Percentiles rank a stretch among this genome's conserved stretches.
These are phyloP conservation scores for Phytophthora agathidicida DNA, from an alignment of 352 stramenopile genomes.

Conservation along the genomic window DNA sequence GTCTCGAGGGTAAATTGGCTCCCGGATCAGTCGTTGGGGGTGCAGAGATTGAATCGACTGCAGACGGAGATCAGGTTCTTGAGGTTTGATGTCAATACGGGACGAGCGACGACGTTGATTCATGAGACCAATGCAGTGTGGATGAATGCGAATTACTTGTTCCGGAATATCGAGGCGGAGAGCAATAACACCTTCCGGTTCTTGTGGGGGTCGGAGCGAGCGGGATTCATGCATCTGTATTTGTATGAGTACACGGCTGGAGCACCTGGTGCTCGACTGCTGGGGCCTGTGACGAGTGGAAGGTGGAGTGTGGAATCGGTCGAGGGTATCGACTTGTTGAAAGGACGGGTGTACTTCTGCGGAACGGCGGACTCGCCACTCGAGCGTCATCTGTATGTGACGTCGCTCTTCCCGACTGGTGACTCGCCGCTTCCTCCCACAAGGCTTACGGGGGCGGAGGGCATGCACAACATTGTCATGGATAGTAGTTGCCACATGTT, in stretches of 20 bases:
- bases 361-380: slow-evolving; percentile 87
- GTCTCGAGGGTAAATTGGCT: slow-evolving; percentile 95
- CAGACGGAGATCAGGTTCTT: slow-evolving; percentile 78
- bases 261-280: slow-evolving; percentile 38
- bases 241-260: slow-evolving; percentile 91
- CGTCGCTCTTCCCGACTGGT: slow-evolving; percentile 55
- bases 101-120: slow-evolving; percentile 77
- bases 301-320: slow-evolving; percentile 84
- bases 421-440: slow-evolving; percentile 52
- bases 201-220: slow-evolving; percentile 94
- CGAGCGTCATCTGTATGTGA: slow-evolving; percentile 93
- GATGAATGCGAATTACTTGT: slow-evolving; percentile 96
- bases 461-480: slow-evolving; percentile 93
- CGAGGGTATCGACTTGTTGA: slow-evolving; percentile 77
- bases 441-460: slow-evolving; percentile 76
- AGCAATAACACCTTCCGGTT: slow-evolving; percentile 92
- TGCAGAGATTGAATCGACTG: slow-evolving; percentile 88
- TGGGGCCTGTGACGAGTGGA: slow-evolving; percentile 71
- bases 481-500: slow-evolving; percentile 82
- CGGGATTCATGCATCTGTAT: slow-evolving; percentile 96
- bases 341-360: slow-evolving; percentile 89
- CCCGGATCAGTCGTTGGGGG: slow-evolving; percentile 91
- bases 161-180: slow-evolving; percentile 84
- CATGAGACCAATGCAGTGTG: slow-evolving; percentile 92
- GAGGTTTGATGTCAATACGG: slow-evolving; percentile 81